These are phyloP conservation scores for Podaxis mareebaensis DNA, from an alignment of 768 basidiomycete species.

Conservation along the genomic window DNA sequence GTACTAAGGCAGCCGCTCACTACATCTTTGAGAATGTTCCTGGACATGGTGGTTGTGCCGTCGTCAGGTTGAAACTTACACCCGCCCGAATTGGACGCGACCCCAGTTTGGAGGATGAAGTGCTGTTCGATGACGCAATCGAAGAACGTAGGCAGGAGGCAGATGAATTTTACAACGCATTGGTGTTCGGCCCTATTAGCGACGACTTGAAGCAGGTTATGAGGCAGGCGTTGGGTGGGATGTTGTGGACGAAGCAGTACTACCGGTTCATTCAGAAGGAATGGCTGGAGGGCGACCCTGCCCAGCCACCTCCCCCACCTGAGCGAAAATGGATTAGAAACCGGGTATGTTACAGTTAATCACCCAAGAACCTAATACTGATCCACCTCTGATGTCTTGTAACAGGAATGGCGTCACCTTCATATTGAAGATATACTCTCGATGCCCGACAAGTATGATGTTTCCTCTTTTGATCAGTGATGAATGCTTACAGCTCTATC, in stretches of 20 bases:
- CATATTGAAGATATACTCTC: slow-evolving; percentile 95
- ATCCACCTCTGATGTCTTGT: background rate
- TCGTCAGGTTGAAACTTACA: slow-evolving; percentile 92
- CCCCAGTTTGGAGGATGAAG: slow-evolving; percentile 82
- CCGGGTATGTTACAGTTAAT: slow-evolving; percentile 45
- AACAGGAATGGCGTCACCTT: slow-evolving; percentile 92
- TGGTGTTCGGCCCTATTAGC: slow-evolving; percentile 81
- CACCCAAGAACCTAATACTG: background rate
- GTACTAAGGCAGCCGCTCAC: slow-evolving; percentile 94
- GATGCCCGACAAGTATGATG: slow-evolving; percentile 93
- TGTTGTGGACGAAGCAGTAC: slow-evolving; percentile 99
- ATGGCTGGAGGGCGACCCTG: slow-evolving; percentile 95
- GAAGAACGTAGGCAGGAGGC: slow-evolving; percentile 93
- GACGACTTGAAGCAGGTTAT: slow-evolving; percentile 95
- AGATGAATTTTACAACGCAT: slow-evolving; percentile 89
- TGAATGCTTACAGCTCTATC: slow-evolving; percentile 15
- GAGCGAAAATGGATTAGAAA: slow-evolving; percentile 86
- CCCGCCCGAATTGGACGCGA: slow-evolving; percentile 74
- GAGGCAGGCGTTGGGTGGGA: slow-evolving; percentile 93
- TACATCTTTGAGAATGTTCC: slow-evolving; percentile 88
- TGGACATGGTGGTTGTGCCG: slow-evolving; percentile 88
- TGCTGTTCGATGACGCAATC: slow-evolving; percentile 81
- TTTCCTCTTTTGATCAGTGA: background rate
- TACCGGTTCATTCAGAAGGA: slow-evolving; percentile 96
- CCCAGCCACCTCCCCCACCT: slow-evolving; percentile 92